Conservation (phyloP, 176 grass and related monocot species). For the Carex kokanica region DNA sequence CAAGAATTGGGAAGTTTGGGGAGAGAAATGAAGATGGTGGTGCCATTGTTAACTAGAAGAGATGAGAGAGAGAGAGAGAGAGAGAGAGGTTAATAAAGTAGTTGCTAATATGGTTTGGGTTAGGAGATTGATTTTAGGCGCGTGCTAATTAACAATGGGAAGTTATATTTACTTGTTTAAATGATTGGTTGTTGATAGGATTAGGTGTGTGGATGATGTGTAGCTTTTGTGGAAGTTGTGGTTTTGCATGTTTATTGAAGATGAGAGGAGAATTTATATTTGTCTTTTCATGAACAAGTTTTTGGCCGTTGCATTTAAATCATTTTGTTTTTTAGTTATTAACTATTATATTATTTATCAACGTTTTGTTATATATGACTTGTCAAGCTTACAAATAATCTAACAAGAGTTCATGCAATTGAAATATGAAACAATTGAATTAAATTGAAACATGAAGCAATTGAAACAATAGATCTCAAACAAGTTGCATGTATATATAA, state of each 20-base stretch:
- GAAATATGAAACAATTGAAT: no score
- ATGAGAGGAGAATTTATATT: background rate
- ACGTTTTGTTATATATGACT: no score
- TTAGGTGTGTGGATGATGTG: conserved; percentile 3
- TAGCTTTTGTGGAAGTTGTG: background rate
- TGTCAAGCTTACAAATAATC: no score
- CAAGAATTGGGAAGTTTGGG: conserved; percentile 49
- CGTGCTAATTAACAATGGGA: background rate
- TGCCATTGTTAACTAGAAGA: conserved; percentile 16
- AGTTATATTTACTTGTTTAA: background rate
- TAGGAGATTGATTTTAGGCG: background rate
- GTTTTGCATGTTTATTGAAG: background rate
- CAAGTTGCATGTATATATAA: no score
- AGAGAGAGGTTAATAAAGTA: background rate
- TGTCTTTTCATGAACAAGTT: background rate
- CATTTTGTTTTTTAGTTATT: background rate
- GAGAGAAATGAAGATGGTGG: background rate
- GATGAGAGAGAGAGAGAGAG: background rate
- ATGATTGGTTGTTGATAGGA: conserved; percentile 14
- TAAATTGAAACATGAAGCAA: no score
- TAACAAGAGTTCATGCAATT: no score
- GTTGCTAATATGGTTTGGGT: conserved; percentile 21
- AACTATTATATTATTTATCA: no score
- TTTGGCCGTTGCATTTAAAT: background rate
- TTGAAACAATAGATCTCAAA: no score